A percentile compares a stretch with the other conserved stretches of the same genome.
phyloP scores from a whole-genome alignment of 2,329 filamentous ascomycete species.

The Ilyonectria mors-panacis region DNA sequence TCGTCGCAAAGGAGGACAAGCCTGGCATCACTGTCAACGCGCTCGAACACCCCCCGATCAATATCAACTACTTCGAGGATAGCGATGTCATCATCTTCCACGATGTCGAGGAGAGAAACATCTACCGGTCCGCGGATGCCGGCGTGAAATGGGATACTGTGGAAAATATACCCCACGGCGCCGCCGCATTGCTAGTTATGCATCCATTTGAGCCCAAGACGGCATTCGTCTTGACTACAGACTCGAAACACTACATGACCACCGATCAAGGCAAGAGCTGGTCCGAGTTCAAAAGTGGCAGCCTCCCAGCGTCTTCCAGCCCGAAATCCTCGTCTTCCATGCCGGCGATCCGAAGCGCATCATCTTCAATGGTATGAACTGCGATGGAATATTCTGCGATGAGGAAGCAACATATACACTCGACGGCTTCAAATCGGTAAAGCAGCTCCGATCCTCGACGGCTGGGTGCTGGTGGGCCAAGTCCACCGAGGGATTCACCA shows the following conservation, averaged over 20 bases:
- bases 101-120: slow-evolving; percentile 73
- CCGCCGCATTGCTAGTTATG: slow-evolving; percentile 75
- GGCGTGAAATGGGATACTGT: slow-evolving; percentile 83
- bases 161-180: slow-evolving; percentile 74
- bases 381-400: slow-evolving; percentile 74
- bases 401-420: slow-evolving; percentile 81
- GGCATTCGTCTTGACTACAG: slow-evolving; percentile 83
- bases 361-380: slow-evolving; percentile 84
- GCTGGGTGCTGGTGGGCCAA: slow-evolving; percentile 91
- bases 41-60: slow-evolving; percentile 77
- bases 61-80: slow-evolving; percentile 92
- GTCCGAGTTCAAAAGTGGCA: slow-evolving; percentile 78
- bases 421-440: slow-evolving; percentile 83
- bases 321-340: slow-evolving; percentile 79
- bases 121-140: slow-evolving; percentile 86
- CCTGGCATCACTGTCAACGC: slow-evolving; percentile 76
- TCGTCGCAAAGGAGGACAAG: slow-evolving; percentile 71
- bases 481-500: slow-evolving; percentile 79
- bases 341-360: slow-evolving; percentile 87
- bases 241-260: slow-evolving; percentile 84
- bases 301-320: slow-evolving; percentile 67
- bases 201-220: slow-evolving; percentile 85
- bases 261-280: slow-evolving; percentile 87
- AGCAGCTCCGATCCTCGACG: slow-evolving; percentile 77
- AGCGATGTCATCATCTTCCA: slow-evolving; percentile 86